Base-by-base conservation (phyloP, 228 moss, liverwort and hornwort species). In the Sphagnum fallax region DNA sequence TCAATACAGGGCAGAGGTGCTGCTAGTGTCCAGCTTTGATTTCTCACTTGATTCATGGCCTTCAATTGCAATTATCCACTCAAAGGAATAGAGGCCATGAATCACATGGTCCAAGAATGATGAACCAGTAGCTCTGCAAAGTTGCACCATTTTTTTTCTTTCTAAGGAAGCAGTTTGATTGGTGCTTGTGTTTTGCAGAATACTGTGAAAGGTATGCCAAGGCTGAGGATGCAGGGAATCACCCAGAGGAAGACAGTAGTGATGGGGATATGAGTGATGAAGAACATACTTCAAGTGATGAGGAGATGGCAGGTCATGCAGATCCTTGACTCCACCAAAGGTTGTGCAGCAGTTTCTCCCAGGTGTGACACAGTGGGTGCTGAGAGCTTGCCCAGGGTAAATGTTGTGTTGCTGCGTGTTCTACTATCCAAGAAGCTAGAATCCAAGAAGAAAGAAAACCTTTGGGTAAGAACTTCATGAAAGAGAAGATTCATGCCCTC, bases 161-260 rank as follows among this genome's bases (percentile, higher is more conserved):
- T 32, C 32, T 32, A 32, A 32, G 32, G 32, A 32, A 32, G 32
- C 32, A 3, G 32, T 32, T 32, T 32, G 32, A 32, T 32, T 32
- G 32, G 32, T 32, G 32, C 2, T 32, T 32, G 32, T 32, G 32
- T 2, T 55, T 11, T 81, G 74, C 80, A 94, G 98, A 98, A 65
- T 94, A 98, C 67, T 98, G 98, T 82, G 98, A 98, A 84, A 94
- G 92, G 81, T 98, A 92, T 77, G 98, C 98, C 0, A 98, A 98
- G 70, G 74, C 92, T 50, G 98, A 98, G 77, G 98, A 98, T 71
- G 84, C 87, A 72, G 94, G 90, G 67, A 89, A 81, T 66, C 86
- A 87, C 52, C 70, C 86, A 6, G 92, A 98, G 70, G 93, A 91
- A 52, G 90, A 90, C 49, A 83, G 79, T 67, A 92, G 83, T 49